These are phyloP conservation scores for Globisporangium takayamanum DNA, from an alignment of 352 stramenopile genomes.

Conservation along the genomic window DNA sequence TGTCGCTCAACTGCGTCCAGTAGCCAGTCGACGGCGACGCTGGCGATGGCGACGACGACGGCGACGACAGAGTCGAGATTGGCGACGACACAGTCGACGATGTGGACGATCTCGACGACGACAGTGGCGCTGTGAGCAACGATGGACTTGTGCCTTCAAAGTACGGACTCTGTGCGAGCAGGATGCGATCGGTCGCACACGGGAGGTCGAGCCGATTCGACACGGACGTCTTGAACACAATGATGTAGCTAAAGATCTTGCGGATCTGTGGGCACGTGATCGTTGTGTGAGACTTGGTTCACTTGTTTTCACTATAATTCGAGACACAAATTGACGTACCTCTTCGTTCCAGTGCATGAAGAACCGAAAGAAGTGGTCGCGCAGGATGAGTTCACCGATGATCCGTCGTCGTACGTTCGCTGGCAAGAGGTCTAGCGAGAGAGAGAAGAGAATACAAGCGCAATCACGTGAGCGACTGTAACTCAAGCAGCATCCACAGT, in stretches of 20 bases:
- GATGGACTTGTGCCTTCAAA: conserved; percentile 30
- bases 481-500: background rate
- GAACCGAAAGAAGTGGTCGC: conserved; percentile 84
- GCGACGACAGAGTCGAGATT: conserved; percentile 16
- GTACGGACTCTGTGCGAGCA: conserved; percentile 67
- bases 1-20: conserved; percentile 65
- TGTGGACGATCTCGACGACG: conserved; percentile 16
- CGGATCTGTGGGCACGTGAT: conserved; percentile 35
- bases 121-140: background rate
- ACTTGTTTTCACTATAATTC: background rate
- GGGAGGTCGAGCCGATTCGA: conserved; percentile 75
- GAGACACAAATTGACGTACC: conserved; percentile 19
- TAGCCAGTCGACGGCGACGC: conserved; percentile 39
- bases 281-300: background rate
- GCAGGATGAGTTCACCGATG: conserved; percentile 66
- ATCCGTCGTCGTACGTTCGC: conserved; percentile 55
- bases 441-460: background rate
- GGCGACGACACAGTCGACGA: conserved; percentile 8
- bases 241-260: conserved; percentile 82
- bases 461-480: background rate
- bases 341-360: conserved; percentile 89
- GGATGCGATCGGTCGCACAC: conserved; percentile 60
- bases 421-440: conserved; percentile 50
- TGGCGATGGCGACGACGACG: conserved; percentile 9
- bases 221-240: conserved; percentile 77